Evolutionary conservation across 495 filamentous ascomycete genomes (phyloP), one percentile per base, ranked within the genome.

Genomic region (Penicillium diatomitis): DNA sequence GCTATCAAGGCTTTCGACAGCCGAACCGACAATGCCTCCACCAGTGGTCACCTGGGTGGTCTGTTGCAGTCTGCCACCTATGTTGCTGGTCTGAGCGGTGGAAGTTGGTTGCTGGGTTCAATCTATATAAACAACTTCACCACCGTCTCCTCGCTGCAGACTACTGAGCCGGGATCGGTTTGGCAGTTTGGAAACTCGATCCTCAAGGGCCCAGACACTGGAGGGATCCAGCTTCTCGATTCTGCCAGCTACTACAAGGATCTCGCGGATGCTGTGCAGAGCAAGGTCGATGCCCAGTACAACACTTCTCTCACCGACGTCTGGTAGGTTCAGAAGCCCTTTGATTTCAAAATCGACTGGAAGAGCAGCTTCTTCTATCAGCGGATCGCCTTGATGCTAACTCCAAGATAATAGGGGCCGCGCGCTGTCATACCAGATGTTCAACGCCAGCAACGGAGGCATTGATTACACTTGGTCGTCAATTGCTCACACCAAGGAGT

Each of bases 61-160:
- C 65, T 96, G 46, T 70, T 96, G 34, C 91, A 97, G 71, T 75
- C 85, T 1, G 67, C 85, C 3, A 96, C 89, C 0, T 97, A 97
- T 62, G 52, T 96, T 10, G 74, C 88, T 11, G 91, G 88, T 33
- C 73, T 96, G 12, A 90, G 86, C 10, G 91, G 91, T 32, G 92
- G 91, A 45, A 79, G 82, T 8, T 97, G 91, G 91, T 68, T 96
- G 8, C 79, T 96, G 8, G 86, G 87, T 5, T 89, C 85, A 31
- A 77, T 97, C 11, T 92, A 81, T 57, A 72, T 84, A 50, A 97
- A 96, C 70, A 97, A 96, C 67, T 97, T 90, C 70, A 85, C 84
- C 32, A 83, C 80, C 10, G 76, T 96, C 38, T 61, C 78, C 32
- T 62, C 62, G 36, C 76, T 94, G 49, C 69, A 72, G 54, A 56